Base-by-base conservation (phyloP, 1,284 basidiomycete genomes). In the Rhodotorula sp. region DNA sequence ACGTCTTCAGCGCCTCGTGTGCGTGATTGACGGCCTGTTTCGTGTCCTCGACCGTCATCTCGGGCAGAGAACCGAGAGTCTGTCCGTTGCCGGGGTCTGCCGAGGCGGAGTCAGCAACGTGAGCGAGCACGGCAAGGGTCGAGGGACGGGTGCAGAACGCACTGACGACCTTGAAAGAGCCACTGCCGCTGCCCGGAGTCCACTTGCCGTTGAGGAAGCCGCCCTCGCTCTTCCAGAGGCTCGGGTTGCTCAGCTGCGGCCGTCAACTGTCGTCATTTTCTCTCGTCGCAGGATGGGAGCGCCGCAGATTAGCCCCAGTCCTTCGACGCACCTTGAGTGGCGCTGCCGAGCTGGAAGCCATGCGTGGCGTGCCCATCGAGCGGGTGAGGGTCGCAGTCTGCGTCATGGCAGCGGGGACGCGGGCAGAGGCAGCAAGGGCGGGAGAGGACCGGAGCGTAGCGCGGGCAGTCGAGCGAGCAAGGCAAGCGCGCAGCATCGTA, bases 51-150 rank as follows among this genome's bases (percentile, higher is more conserved):
- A 92, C 81, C 17, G 89, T 90, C 89, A 96, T 91, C 79, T 97
- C 93, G 9, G 93, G 91, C 44, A 92, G 85, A 0, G 87, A 88
- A 44, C 91, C 93, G 57, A 96, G 86, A 68, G 87, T 86, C 77
- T 93, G 87, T 54, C 87, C 86, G 2, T 90, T 93, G 7, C 91
- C 90, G 46, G 93, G 93, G 83, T 96, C 93, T 93, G 72, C 7
- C 17, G 14, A 46, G 4, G 17, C 4, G 44, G 2, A 13, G 8
- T n/a, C 16, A 41, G 19, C 19, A 12, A 12, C 9, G 13, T 13
- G n/a, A n/a, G 21, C 23, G 21, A 41, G 34, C 48, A 34, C 23
- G 23, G 5, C 34, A 34, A 34, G 16, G 48, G 23, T 45, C 25
- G 44, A 23, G 53, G 13, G 27, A 50, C n/a, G 27, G 34, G 54